Evolutionary conservation across 805 yeast species (phyloP).

Genomic region (Kodamaea hsintzibuensis): DNA sequence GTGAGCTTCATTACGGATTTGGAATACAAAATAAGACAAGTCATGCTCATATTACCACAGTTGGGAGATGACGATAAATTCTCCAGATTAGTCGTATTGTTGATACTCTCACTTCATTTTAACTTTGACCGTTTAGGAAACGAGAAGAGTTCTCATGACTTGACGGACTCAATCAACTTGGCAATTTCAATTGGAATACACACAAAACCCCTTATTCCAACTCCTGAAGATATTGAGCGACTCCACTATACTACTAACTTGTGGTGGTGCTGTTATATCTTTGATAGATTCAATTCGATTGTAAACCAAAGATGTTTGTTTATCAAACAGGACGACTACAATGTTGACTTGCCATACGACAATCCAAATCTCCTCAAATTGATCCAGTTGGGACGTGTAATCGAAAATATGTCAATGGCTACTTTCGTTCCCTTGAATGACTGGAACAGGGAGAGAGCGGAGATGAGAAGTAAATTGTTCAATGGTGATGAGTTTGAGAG

Average conservation of each 20-base stretch:
- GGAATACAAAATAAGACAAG: constrained; percentile 36
- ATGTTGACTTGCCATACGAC: constrained; percentile 31
- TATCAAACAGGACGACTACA: constrained; percentile 33
- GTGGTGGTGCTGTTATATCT: constrained; percentile 36
- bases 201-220: constrained; percentile 19
- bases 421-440: constrained; percentile 25
- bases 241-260: constrained; percentile 23
- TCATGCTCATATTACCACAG: constrained; percentile 26
- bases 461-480: constrained; percentile 20
- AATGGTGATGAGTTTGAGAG: constrained; percentile 27
- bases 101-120: constrained; percentile 27
- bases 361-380: constrained; percentile 25
- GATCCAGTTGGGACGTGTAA: constrained; percentile 27
- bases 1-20: constrained; percentile 22
- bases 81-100: constrained; percentile 21
- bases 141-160: constrained; percentile 33
- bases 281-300: constrained; percentile 35
- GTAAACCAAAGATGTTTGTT: constrained; percentile 28
- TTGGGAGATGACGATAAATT: constrained; percentile 35
- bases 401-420: constrained; percentile 26
- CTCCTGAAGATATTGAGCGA: constrained; percentile 8
- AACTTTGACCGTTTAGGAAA: constrained; percentile 27
- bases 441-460: constrained; percentile 14
- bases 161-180: constrained; percentile 29
- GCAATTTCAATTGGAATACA: constrained; percentile 28